Base-by-base conservation (phyloP, 495 filamentous ascomycete species). In the Penicillium waksmanii region DNA sequence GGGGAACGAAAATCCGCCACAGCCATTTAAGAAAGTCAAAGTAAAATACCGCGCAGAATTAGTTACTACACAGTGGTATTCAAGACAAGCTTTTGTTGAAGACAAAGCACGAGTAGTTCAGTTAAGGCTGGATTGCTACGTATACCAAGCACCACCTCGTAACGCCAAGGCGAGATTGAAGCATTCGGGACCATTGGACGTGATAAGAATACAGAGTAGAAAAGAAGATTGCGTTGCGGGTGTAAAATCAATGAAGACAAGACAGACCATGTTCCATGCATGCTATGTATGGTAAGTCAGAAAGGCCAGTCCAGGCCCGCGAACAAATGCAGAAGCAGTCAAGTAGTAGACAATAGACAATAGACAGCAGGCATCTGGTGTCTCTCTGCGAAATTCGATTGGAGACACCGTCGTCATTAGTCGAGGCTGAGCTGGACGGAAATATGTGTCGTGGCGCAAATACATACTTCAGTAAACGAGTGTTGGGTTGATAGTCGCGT, bases 261-360 rank as follows among this genome's bases (percentile, higher is more conserved):
- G 21, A 23, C 7, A 31, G 27, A 31, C 27, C 27, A 8, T 8
- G 8, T 31, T 31, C 27, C 27, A 31, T 31, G 27, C 27, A 9
- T 31, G 27, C 27, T 31, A 31, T 31, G 27, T 31, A 27, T 42
- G 34, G 11, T 34, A 33, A 36, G 34, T 40, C 36, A 57, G 38
- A 25, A 43, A 34, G 51, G 27, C 27, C 27, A 34, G 51, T 3
- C 27, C 27, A 31, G 8, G 21, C 11, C 51, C 47, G 40, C 38
- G 33, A 56, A 33, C 31, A 36, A 38, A 52, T 61, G 53, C 46
- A 57, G 51, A 53, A 35, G 11, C 36, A 44, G 57, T 38, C 50
- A 40, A 57, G 58, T 51, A 46, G 34, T 58, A 62, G 58, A 64
- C 50, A 51, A 57, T 42, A 66, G 46, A 51, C 48, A 57, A 56